Base-by-base conservation (phyloP, 1,284 basidiomycete species). In the Takashimella koratensis region DNA sequence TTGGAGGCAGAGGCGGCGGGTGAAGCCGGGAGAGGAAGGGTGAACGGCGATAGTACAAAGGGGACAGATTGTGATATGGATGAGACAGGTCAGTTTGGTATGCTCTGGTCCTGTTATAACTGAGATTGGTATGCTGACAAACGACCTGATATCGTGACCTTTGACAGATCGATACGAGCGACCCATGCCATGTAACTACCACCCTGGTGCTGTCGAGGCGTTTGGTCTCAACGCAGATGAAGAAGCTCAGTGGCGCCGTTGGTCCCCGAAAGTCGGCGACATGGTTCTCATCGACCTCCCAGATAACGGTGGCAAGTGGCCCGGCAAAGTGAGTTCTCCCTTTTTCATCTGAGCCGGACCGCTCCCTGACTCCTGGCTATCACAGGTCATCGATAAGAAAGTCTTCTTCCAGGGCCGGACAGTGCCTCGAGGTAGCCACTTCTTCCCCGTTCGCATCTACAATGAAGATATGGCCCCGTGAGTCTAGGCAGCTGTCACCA, bases 341-440 rank as follows among this genome's bases (percentile, higher is more conserved):
- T n/a, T n/a, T n/a, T n/a, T n/a, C 30, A 16, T 36, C 8, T 21
- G 19, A 3, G 3, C 16, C 30, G 12, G 8, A 2, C 3, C 12
- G n/a, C 5, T 20, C 5, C 20, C 12, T 44, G 21, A 25, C 10
- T 45, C 23, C 47, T 48, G n/a, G 52, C 5, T 8, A 21, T 41
- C 4, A 4, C 47, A 73, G 73, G 63, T 74, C 30, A 73, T 74
- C 46, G 70, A 74, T 54, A 70, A 67, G 58, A 64, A 66, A 44
- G 49, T 47, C 2, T 69, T 68, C 59, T 70, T 68, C 36, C 70
- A 72, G 58, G 73, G 71, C 2, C 58, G 73, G 13, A 66, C 68
- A 1, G 53, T 66, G 3, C 71, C 73, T 0, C 52, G 70, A 13
- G 73, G 73, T 0, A 68, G 68, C 48, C 70, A 74, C 49, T 74